These are phyloP conservation scores for Ophiostoma pallidulum DNA, from an alignment of 2,329 filamentous ascomycete species.

Conservation along the genomic window DNA sequence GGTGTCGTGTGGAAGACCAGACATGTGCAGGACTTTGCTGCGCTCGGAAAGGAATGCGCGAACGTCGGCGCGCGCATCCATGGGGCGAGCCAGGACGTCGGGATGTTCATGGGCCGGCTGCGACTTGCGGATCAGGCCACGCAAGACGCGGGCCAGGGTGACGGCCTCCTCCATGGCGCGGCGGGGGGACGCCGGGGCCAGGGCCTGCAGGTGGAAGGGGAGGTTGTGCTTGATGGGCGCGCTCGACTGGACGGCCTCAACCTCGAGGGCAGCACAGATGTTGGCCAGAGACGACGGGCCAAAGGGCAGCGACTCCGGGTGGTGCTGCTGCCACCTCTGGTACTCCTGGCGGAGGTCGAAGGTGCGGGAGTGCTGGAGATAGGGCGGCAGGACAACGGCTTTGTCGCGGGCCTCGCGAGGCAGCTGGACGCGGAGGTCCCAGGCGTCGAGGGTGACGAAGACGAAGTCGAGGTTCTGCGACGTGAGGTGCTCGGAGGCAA, in stretches of 20 bases:
- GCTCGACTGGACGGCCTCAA: conserved; percentile 94
- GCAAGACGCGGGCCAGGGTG: conserved; percentile 83
- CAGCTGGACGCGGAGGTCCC: conserved; percentile 96
- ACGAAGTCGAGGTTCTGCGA: conserved; percentile 92
- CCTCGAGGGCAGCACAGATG: conserved; percentile 95
- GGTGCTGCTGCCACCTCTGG: conserved; percentile 96
- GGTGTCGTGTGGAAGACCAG: conserved; percentile 91
- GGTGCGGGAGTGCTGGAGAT: conserved; percentile 93
- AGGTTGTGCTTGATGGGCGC: conserved; percentile 98
- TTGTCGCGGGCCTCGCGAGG: conserved; percentile 97
- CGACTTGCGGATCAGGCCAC: conserved; percentile 90
- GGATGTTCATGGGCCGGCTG: conserved; percentile 89
- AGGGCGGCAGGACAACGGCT: conserved; percentile 89
- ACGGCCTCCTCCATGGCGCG: conserved; percentile 97
- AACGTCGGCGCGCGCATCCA: conserved; percentile 95
- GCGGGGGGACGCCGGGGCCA: conserved; percentile 89
- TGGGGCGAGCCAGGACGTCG: conserved; percentile 86
- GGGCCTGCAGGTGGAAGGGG: conserved; percentile 91
- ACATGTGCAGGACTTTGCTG: conserved; percentile 97
- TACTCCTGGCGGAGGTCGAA: conserved; percentile 97
- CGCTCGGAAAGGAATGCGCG: conserved; percentile 91
- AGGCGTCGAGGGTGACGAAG: conserved; percentile 95
- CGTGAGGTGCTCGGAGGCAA: conserved; percentile 83
- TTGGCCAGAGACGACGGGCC: conserved; percentile 92
- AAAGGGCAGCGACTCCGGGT: conserved; percentile 94